Evolutionary conservation across 257 asterid species (phyloP).

Genomic region (Jacaranda mimosifolia): DNA sequence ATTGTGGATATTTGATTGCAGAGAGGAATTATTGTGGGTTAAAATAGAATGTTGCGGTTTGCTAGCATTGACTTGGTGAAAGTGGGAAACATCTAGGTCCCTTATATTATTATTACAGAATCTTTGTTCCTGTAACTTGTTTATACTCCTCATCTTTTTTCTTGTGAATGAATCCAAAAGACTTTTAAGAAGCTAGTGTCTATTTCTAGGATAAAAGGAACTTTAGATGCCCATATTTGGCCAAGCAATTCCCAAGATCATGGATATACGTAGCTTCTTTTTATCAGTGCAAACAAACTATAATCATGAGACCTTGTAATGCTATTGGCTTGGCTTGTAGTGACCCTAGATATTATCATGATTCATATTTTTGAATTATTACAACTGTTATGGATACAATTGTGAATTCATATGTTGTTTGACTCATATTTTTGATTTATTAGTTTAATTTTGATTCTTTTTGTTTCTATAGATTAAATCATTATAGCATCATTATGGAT

Average conservation of each 20-base stretch:
- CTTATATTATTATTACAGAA: constrained; percentile 30
- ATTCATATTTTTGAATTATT: no score
- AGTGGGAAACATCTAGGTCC: constrained; percentile 41
- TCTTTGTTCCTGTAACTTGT: constrained; percentile 43
- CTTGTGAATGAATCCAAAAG: neutral
- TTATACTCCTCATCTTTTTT: neutral
- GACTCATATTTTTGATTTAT: no score
- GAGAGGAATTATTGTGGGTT: neutral
- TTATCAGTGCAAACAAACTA: neutral
- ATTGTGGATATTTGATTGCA: constrained; percentile 28
- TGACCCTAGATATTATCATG: no score
- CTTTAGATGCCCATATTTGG: no score
- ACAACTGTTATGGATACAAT: no score
- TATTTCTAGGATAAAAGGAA: no score
- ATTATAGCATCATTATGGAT: no score
- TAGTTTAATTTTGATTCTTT: no score
- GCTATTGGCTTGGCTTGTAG: no score
- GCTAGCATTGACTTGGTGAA: constrained; percentile 37
- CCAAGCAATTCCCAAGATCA: no score
- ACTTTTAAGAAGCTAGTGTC: constrained; percentile 2
- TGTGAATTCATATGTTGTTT: no score
- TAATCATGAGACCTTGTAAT: constrained; percentile 1
- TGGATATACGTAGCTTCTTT: neutral
- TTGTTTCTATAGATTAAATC: no score
- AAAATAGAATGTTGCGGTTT: constrained; percentile 35